Evolutionary conservation across 257 asterid genomes (phyloP).

Genomic region (Hygrophila difformis): DNA sequence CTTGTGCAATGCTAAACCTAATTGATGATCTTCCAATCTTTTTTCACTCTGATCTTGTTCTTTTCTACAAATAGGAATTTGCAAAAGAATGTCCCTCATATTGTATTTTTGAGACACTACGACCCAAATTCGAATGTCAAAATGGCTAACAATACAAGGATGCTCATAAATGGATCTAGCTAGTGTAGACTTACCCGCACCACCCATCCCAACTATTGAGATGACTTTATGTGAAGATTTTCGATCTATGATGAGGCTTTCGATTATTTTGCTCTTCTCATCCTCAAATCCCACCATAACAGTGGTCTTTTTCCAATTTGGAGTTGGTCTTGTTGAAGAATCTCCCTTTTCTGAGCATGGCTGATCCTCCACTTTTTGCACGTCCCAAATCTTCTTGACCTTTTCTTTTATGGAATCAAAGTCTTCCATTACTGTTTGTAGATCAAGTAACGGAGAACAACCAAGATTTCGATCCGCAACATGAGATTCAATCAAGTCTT

Average conservation of each 20-base stretch:
- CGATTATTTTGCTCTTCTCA: not conserved
- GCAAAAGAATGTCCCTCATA: not conserved
- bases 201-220: not conserved
- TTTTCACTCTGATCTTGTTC: not conserved
- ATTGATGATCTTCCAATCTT: not conserved
- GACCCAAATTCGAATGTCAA: not conserved
- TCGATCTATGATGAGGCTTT: not conserved
- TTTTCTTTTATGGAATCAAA: not conserved
- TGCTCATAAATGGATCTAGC: not conserved
- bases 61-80: not conserved
- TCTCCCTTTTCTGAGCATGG: not conserved
- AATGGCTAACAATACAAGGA: not conserved
- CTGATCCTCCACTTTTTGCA: not conserved
- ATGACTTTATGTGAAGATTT: not conserved
- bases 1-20: not conserved
- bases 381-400: not conserved
- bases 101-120: not conserved
- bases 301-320: not conserved
- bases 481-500: too few relatives aligned
- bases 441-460: too few relatives aligned
- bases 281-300: not conserved
- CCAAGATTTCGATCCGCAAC: too few relatives aligned
- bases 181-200: not conserved
- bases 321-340: not conserved
- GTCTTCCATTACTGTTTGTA: too few relatives aligned